Base-by-base conservation (phyloP, 768 basidiomycete genomes). In the Tulasnella sp. region DNA sequence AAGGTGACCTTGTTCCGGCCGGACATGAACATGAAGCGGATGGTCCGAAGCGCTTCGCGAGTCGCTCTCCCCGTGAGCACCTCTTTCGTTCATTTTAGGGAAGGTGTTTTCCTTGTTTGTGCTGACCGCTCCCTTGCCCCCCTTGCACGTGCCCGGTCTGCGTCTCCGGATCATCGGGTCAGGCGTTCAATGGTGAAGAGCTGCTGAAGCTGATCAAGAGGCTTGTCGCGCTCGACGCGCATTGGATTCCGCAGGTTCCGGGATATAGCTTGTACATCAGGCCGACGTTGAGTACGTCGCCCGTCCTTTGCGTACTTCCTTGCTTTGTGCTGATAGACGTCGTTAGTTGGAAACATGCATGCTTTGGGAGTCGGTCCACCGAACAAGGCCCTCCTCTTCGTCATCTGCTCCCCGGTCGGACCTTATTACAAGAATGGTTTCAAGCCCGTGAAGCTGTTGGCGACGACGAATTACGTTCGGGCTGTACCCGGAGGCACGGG, bases 221-320 rank as follows among this genome's bases (percentile, higher is more conserved):
- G 80, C 90, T 98, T 76, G 83, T 98, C 76, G 84, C 86, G 22
- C 78, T 93, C 62, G 95, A 98, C 77, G 88, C 87, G 75, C 85
- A 91, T 74, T 98, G 95, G 95, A 92, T 98, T 76, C 96, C 96
- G 19, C 86, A 86, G 72, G 87, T 90, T 76, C 87, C 90, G 8
- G 94, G 94, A 17, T 89, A 96, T 81, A 95, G 93, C 80, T 80
- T 98, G 70, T 98, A 97, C 80, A 88, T 98, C 75, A 89, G 95
- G 72, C 90, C 92, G 35, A 90, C 90, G 9, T 79, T 93, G 76
- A 92, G 42, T 35, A 62, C 29, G 14, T 65, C 22, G 7, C 26
- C 34, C 42, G 26, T 26, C n/a, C n/a, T n/a, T 73, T 26, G 67
- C 26, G 16, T 11, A 19, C 26, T 32, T 29, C 40, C 41, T 42